These are phyloP conservation scores for Trichoderma parareesei DNA, from an alignment of 495 filamentous ascomycete genomes.

Conservation along the genomic window DNA sequence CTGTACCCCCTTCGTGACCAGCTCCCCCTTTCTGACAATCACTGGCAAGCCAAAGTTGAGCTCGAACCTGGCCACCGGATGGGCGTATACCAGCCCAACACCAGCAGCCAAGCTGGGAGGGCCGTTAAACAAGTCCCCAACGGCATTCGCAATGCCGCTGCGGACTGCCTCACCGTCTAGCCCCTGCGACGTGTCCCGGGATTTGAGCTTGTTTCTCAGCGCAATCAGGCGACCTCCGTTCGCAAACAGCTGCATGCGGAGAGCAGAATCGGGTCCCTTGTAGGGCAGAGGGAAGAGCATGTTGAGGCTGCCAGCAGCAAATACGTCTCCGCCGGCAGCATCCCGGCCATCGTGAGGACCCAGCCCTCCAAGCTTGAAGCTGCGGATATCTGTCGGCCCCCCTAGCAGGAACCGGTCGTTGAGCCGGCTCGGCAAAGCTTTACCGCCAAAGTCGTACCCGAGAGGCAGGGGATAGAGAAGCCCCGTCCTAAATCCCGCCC, in stretches of 20 bases:
- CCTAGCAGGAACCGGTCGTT: slow-evolving; percentile 95
- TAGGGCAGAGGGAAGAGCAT: slow-evolving; percentile 77
- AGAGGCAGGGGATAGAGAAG: slow-evolving; percentile 49
- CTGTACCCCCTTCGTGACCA: slow-evolving; percentile 81
- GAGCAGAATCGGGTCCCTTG: slow-evolving; percentile 67
- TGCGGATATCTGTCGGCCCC: slow-evolving; percentile 88
- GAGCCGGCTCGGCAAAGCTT: slow-evolving; percentile 58
- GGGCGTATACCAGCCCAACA: slow-evolving; percentile 86
- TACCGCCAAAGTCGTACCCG: slow-evolving; percentile 49
- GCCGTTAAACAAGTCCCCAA: slow-evolving; percentile 60
- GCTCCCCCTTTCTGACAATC: slow-evolving; percentile 70
- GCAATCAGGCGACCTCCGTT: slow-evolving; percentile 83
- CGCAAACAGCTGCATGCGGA: slow-evolving; percentile 81
- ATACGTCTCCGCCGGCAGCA: slow-evolving; percentile 84
- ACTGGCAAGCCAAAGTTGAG: slow-evolving; percentile 88
- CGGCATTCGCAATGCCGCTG: slow-evolving; percentile 43
- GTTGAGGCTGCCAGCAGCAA: slow-evolving; percentile 77
- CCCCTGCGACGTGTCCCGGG: slow-evolving; percentile 30
- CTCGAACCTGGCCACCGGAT: slow-evolving; percentile 86
- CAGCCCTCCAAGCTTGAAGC: slow-evolving; percentile 81
- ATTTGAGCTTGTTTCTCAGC: slow-evolving; percentile 47
- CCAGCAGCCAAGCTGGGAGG: slow-evolving; percentile 82
- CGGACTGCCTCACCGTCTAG: slow-evolving; percentile 37
- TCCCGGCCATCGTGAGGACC: slow-evolving; percentile 80
- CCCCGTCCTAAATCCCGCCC: slow-evolving; percentile 42